Conservation (phyloP, 371 early-diverging fungal species). For the Mortierella sp. region DNA sequence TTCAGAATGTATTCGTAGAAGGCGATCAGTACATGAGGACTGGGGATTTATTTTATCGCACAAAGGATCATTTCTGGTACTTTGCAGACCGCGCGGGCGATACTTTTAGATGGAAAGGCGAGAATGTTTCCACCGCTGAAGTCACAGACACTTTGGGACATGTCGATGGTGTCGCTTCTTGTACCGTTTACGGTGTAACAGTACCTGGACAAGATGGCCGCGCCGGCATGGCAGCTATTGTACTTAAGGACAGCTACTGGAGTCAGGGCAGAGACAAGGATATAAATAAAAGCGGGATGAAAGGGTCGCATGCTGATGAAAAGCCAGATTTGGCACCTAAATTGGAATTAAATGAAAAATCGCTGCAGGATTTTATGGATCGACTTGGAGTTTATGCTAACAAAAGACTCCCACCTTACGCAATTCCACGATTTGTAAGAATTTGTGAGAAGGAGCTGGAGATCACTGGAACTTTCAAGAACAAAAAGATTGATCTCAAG, state of each 20-base stretch:
- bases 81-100: constrained; percentile 84
- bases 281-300: not conserved
- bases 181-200: constrained; percentile 73
- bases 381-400: constrained; percentile 17
- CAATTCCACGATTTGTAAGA: constrained; percentile 47
- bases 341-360: constrained; percentile 16
- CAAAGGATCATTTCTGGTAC: constrained; percentile 66
- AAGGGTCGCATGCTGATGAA: not conserved
- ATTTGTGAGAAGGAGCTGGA: constrained; percentile 40
- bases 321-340: not conserved
- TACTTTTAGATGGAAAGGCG: constrained; percentile 79
- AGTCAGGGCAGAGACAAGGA: not conserved
- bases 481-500: constrained; percentile 61
- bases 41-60: constrained; percentile 73
- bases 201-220: constrained; percentile 72
- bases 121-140: constrained; percentile 78
- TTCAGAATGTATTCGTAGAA: constrained; percentile 37
- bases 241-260: constrained; percentile 36
- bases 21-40: constrained; percentile 72
- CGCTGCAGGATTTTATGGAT: constrained; percentile 19
- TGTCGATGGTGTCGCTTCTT: constrained; percentile 67
- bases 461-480: constrained; percentile 69
- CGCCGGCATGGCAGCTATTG: constrained; percentile 83
- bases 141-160: constrained; percentile 68
- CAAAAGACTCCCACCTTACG: constrained; percentile 40